Evolutionary conservation across 371 early-diverging fungal species (phyloP).

Genomic region (Ordospora colligata): DNA sequence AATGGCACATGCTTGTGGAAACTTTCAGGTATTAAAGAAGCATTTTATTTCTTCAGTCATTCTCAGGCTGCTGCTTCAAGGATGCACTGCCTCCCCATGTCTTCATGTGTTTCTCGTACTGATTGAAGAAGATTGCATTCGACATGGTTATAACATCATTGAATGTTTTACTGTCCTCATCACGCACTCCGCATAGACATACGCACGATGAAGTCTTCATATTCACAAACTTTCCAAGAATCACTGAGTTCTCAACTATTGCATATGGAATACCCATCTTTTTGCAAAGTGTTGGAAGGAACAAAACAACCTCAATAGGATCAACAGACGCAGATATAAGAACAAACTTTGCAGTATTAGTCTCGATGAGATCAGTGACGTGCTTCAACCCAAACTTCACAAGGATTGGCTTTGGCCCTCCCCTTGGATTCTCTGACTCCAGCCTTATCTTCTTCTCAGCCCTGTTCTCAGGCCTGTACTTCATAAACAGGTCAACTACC

Average conservation of each 20-base stretch:
- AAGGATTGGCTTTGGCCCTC: constrained; percentile 80
- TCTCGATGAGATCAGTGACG: constrained; percentile 87
- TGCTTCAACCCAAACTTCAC: constrained; percentile 99
- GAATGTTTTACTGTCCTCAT: constrained; percentile 67
- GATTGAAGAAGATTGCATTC: constrained; percentile 53
- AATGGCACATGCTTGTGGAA: too few relatives aligned
- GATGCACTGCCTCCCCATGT: constrained; percentile 41
- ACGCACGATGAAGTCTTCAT: constrained; percentile 94
- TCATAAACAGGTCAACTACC: constrained; percentile 85
- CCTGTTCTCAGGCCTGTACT: constrained; percentile 95
- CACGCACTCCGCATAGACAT: constrained; percentile 79
- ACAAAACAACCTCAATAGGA: constrained; percentile 93
- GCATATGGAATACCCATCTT: constrained; percentile 98
- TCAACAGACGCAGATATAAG: constrained; percentile 97
- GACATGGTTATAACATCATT: constrained; percentile 30
- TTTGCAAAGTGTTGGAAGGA: constrained; percentile 97
- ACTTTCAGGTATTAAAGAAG: neutral
- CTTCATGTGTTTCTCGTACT: constrained; percentile 55
- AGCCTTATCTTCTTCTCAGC: constrained; percentile 86
- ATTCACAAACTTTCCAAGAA: constrained; percentile 92
- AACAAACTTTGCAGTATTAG: constrained; percentile 93
- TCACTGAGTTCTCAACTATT: constrained; percentile 91
- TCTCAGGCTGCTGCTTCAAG: neutral
- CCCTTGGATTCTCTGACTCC: constrained; percentile 70
- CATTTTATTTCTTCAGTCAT: neutral